Percentiles rank a stretch among this genome's conserved stretches.
Conservation (phyloP, 257 asterid species). For the Echium plantagineum region DNA sequence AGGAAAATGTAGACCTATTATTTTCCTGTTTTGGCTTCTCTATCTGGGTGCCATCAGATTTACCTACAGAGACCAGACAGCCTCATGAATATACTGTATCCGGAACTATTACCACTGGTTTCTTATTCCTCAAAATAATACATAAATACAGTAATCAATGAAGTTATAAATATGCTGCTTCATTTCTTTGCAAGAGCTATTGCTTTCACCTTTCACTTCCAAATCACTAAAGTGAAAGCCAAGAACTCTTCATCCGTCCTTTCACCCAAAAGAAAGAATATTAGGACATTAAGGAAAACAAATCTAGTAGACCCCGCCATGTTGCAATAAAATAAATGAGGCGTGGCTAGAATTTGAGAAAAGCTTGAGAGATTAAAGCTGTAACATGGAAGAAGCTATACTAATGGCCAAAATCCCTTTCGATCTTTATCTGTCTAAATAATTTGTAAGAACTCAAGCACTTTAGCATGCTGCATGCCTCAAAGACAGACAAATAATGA, state of each 20-base stretch:
- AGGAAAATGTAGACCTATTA: constrained; percentile 25
- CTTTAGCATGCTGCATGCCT: background rate
- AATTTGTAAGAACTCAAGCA: no score
- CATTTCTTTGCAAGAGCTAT: constrained; percentile 1
- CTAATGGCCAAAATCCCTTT: no score
- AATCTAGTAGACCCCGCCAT: background rate
- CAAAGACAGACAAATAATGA: background rate
- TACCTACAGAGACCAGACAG: constrained; percentile 24
- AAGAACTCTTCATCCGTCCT: constrained; percentile 1
- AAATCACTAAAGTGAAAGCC: background rate
- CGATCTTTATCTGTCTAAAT: no score
- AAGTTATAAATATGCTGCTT: constrained; percentile 8
- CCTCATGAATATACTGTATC: background rate
- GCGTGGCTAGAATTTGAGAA: no score
- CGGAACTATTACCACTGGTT: no score
- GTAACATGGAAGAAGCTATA: background rate
- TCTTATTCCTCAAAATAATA: no score
- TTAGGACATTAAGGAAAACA: background rate
- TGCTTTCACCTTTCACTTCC: constrained; percentile 4
- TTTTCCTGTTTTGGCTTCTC: constrained; percentile 22
- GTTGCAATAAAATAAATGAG: background rate
- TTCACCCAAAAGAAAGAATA: background rate
- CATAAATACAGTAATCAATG: constrained; percentile 4
- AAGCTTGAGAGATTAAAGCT: background rate
- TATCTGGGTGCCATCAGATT: constrained; percentile 21